Percentiles rank a stretch among this genome's conserved stretches.
These are phyloP conservation scores for Prunus mira DNA, from an alignment of 306 rosid genomes.

Conservation along the genomic window DNA sequence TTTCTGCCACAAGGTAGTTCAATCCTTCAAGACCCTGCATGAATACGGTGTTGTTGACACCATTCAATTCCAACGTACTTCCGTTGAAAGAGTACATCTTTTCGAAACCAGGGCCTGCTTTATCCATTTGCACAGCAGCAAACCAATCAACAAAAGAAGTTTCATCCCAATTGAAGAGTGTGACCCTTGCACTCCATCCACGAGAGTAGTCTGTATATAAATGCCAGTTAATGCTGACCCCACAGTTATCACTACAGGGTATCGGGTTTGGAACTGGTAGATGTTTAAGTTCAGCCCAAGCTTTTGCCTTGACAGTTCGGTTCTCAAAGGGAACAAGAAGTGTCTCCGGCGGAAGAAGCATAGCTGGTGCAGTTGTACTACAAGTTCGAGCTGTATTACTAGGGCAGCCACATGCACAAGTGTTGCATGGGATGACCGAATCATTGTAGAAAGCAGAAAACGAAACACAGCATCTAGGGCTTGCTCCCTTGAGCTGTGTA, in stretches of 20 bases:
- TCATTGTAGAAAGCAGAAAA: slow-evolving; percentile 89
- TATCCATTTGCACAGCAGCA: slow-evolving; percentile 81
- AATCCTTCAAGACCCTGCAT: slow-evolving; percentile 76
- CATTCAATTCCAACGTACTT: slow-evolving; percentile 39
- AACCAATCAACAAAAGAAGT: slow-evolving; percentile 80
- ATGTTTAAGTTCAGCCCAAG: slow-evolving; percentile 79
- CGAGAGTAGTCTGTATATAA: slow-evolving; percentile 55
- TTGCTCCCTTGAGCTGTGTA: slow-evolving; percentile 45
- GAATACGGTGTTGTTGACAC: slow-evolving; percentile 60
- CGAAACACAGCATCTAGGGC: slow-evolving; percentile 85
- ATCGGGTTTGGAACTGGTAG: slow-evolving; percentile 50
- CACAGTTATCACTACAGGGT: slow-evolving; percentile 94
- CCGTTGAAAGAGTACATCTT: slow-evolving; percentile 91
- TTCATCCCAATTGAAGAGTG: slow-evolving; percentile 93
- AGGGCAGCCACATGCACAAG: slow-evolving; percentile 97
- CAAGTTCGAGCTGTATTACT: slow-evolving; percentile 51
- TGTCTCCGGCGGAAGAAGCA: slow-evolving; percentile 84
- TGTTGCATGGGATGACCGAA: slow-evolving; percentile 87
- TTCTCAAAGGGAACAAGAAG: slow-evolving; percentile 95
- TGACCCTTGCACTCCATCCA: slow-evolving; percentile 94
- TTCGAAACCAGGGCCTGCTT: slow-evolving; percentile 77
- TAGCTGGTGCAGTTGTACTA: slow-evolving; percentile 59
- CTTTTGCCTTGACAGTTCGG: slow-evolving; percentile 51
- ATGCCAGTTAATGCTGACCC: slow-evolving; percentile 94
- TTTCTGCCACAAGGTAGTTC: slow-evolving; percentile 86